Conservation (phyloP, 2,329 filamentous ascomycete genomes). For the Blastomyces parvus region DNA sequence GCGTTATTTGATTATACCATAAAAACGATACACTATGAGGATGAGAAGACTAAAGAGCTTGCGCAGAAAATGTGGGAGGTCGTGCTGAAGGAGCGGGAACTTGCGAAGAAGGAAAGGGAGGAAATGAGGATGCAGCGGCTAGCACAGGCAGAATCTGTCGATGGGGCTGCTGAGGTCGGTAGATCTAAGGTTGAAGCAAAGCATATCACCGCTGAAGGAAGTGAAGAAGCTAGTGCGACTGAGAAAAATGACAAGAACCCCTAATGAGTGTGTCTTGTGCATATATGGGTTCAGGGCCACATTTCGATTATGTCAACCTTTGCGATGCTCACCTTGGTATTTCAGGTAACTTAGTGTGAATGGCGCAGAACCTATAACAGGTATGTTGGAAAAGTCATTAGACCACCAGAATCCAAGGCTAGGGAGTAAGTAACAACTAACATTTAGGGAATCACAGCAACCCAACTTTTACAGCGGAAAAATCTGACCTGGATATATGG, state of each 20-base stretch:
- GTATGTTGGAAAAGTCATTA: neutral
- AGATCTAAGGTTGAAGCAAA: neutral
- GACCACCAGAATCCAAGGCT: neutral
- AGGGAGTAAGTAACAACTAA: neutral
- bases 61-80: slow-evolving; percentile 32
- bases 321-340: neutral
- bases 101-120: slow-evolving; percentile 26
- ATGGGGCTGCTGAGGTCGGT: neutral
- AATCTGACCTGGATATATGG: neutral
- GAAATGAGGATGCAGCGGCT: slow-evolving; percentile 12
- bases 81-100: slow-evolving; percentile 30
- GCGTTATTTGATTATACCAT: slow-evolving; percentile 19
- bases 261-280: neutral
- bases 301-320: neutral
- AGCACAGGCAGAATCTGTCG: neutral
- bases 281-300: neutral
- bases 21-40: slow-evolving; percentile 20
- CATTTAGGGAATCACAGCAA: neutral
- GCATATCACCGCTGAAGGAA: neutral
- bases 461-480: neutral
- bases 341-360: neutral
- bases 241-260: neutral
- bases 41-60: slow-evolving; percentile 23
- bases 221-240: neutral
- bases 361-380: neutral